Base-by-base conservation (phyloP, 495 filamentous ascomycete genomes). In the Penicillium canescens region DNA sequence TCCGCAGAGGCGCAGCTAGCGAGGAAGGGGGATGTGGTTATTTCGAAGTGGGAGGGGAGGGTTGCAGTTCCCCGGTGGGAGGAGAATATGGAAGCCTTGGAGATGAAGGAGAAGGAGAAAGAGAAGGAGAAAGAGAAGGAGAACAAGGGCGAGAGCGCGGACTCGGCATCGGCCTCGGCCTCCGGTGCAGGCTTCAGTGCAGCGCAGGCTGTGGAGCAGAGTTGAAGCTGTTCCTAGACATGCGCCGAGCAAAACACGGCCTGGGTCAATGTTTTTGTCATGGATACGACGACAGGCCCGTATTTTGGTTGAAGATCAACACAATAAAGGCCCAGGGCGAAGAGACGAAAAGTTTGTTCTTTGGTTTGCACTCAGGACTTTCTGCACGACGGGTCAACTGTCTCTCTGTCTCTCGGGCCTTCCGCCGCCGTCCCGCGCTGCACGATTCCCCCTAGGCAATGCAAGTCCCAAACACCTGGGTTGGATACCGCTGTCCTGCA, bases 11-110 rank as follows among this genome's bases (percentile, higher is more conserved):
- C 9, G 36, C 62, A 47, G 53, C 59, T 62, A 16, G 50, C 41
- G 52, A 44, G 23, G 57, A 68, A 66, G 50, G 75, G 71, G 3
- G 71, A 78, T 52, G 40, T 40, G 28, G 62, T 75, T 12, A 65
- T 86, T 11, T 73, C 71, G 47, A 65, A 54, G 45, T 80, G 85
- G 75, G 73, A 82, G 50, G 73, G 70, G 38, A 78, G 69, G 44
- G 70, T 85, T 38, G 58, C 48, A 14, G 65, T 82, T 37, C 60
- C 69, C 33, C 56, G 56, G 24, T 75, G 72, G 73, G 73, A 76
- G 47, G 70, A 72, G 57, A 77, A 75, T 52, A 74, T 76, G 70
- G 73, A 75, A 41, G 64, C 61, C 3, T 48, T 75, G 41, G 74
- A 79, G 56, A 61, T 62, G 62, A 73, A 67, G 56, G 66, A 71